These are phyloP conservation scores for Lasiosphaeria hispida DNA, from an alignment of 495 filamentous ascomycete genomes.

Conservation along the genomic window DNA sequence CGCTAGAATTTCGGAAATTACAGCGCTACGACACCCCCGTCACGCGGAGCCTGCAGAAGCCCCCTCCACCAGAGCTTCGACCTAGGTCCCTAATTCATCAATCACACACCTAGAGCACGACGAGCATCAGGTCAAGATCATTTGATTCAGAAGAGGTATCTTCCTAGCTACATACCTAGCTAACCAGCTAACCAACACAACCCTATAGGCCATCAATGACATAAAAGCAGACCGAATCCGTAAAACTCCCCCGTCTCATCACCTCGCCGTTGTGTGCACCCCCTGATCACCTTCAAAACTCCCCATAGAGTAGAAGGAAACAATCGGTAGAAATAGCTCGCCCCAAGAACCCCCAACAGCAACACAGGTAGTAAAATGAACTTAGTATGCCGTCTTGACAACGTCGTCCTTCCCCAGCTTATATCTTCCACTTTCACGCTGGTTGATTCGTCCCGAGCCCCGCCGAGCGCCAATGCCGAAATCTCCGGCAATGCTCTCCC, in stretches of 20 bases:
- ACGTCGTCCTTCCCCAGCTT: constrained; percentile 72
- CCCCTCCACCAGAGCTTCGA: too few relatives aligned
- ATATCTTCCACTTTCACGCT: constrained; percentile 48
- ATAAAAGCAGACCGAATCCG: background rate
- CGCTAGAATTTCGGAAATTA: too few relatives aligned
- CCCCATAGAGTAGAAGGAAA: too few relatives aligned
- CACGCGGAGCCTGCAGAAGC: too few relatives aligned
- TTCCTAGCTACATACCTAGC: background rate
- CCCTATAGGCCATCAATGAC: too few relatives aligned
- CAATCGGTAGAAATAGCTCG: too few relatives aligned
- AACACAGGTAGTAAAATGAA: too few relatives aligned
- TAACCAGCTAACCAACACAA: background rate
- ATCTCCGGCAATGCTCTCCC: constrained; percentile 77
- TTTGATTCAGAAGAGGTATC: background rate
- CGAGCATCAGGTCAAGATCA: too few relatives aligned
- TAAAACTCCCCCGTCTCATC: background rate
- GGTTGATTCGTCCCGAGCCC: constrained; percentile 47
- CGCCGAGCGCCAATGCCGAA: constrained; percentile 49
- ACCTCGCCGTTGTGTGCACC: too few relatives aligned
- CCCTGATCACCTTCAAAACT: too few relatives aligned
- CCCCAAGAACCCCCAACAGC: too few relatives aligned
- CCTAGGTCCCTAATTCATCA: background rate
- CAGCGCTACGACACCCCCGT: too few relatives aligned
- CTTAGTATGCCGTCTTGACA: constrained; percentile 51
- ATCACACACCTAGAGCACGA: background rate